A percentile compares a stretch with the other conserved stretches of the same genome.
Conservation (phyloP, 768 basidiomycete species). For the Russula abietina region DNA sequence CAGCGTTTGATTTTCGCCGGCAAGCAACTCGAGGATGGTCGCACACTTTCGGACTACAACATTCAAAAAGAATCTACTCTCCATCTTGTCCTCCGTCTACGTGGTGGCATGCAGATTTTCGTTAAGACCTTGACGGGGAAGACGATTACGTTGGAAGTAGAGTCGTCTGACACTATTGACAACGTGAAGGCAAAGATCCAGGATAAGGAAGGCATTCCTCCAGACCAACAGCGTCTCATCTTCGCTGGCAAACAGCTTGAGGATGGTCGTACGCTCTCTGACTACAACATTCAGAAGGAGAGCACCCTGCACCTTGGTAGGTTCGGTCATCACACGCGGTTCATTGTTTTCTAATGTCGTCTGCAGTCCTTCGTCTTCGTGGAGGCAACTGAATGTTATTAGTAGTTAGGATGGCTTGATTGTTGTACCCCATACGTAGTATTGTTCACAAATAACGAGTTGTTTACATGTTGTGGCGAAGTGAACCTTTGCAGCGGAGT, state of each 20-base stretch:
- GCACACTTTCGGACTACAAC: conserved; percentile 23
- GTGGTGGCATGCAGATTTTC: conserved; percentile 23
- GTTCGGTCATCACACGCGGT: not conserved
- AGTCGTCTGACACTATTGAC: conserved; percentile 24
- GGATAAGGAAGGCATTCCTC: conserved; percentile 24
- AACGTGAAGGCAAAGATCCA: conserved; percentile 24
- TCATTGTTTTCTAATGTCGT: not conserved
- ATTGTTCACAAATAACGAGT: conserved; percentile 6
- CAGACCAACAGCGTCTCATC: conserved; percentile 23
- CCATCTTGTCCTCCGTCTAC: conserved; percentile 23
- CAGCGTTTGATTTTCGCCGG: conserved; percentile 23
- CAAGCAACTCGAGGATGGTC: conserved; percentile 23
- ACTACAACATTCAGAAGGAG: conserved; percentile 24
- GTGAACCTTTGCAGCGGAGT: no score
- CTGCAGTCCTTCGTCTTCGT: conserved; percentile 42
- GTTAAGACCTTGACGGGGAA: conserved; percentile 23
- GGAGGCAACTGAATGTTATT: conserved; percentile 34
- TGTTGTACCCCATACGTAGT: not conserved
- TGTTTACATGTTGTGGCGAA: no score
- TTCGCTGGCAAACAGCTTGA: conserved; percentile 25
- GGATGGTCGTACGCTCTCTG: conserved; percentile 23
- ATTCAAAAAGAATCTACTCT: conserved; percentile 24
- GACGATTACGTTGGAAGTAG: conserved; percentile 24
- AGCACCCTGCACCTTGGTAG: conserved; percentile 24
- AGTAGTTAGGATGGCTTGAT: not conserved